Conservation (phyloP, 345 rosid genomes). For the Boechera divaricarpa region DNA sequence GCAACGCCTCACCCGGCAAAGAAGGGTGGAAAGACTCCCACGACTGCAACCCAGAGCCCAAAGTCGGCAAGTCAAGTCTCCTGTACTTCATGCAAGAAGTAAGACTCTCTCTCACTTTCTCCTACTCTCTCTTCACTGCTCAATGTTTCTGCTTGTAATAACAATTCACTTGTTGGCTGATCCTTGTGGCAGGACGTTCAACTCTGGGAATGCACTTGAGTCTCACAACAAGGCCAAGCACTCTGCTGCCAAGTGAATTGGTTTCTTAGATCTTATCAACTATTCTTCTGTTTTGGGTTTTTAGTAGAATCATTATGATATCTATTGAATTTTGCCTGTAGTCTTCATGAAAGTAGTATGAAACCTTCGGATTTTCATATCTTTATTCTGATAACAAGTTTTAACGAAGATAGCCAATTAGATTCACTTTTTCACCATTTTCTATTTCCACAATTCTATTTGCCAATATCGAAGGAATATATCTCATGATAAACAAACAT, state of each 20-base stretch:
- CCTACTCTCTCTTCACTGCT: background rate
- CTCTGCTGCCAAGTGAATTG: conserved; percentile 41
- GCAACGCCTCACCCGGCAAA: conserved; percentile 88
- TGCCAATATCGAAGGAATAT: too few species aligned
- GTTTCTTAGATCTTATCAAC: conserved; percentile 4
- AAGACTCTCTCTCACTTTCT: conserved; percentile 8
- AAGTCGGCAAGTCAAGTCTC: conserved; percentile 72
- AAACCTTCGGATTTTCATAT: conserved; percentile 14
- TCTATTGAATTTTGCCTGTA: conserved; percentile 6
- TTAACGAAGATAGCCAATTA: too few species aligned
- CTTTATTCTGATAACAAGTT: background rate
- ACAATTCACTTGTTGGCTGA: background rate
- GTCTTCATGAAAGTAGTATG: background rate
- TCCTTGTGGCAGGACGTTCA: conserved; percentile 35
- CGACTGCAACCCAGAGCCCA: conserved; percentile 50
- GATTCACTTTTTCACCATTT: too few species aligned
- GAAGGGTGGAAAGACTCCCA: conserved; percentile 51
- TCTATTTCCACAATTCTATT: too few species aligned
- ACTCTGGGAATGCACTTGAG: conserved; percentile 36
- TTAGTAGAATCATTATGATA: background rate
- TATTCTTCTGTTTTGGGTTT: conserved; percentile 11
- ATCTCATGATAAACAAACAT: too few species aligned
- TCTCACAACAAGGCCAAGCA: conserved; percentile 47
- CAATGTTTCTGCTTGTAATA: background rate
- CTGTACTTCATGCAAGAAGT: conserved; percentile 83